Base-by-base conservation (phyloP, 2,329 filamentous ascomycete genomes). In the Xylariaceae sp. region DNA sequence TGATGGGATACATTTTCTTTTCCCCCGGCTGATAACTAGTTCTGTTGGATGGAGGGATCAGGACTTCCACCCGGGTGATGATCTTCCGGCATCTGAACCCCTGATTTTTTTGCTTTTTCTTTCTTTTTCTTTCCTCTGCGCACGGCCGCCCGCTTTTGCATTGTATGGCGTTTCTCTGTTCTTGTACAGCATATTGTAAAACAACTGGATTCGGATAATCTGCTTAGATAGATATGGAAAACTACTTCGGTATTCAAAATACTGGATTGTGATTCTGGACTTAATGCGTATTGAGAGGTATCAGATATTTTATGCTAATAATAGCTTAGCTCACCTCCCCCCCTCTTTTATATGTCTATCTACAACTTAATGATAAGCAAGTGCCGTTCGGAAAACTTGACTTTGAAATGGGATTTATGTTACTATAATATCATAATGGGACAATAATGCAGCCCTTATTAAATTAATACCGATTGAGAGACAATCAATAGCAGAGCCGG, bases 141-240 rank as follows among this genome's bases (percentile, higher is more conserved):
- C 23, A 20, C 20, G 44, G 42, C 45, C 40, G 44, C 40, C 52
- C 44, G n/a, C 41, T 43, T 21, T 53, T 50, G 54, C 52, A 56
- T 62, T 52, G 49, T 44, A 54, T 48, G 57, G 59, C 52, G 54
- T 59, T 56, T 54, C 45, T 46, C 44, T 23, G 44, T 50, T 52
- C 20, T 44, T 54, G 50, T 56, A 58, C 48, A 26, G 23, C 23
- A 26, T 26, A 45, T 49, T 52, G 45, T 48, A 49, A 51, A 26
- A 32, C 12, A 46, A 21, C 23, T 9, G 37, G 44, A 41, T 41
- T 57, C 45, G 47, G 37, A 44, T 18, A 7, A n/a, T 48, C 21
- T 20, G 48, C 41, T n/a, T 42, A 46, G 51, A 19, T 53, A 48
- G 54, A 20, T 52, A 61, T 42, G 44, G 55, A 57, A 46, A 54